Evolutionary conservation across 1,284 basidiomycete genomes (phyloP).

Genomic region (Athelia sp.): DNA sequence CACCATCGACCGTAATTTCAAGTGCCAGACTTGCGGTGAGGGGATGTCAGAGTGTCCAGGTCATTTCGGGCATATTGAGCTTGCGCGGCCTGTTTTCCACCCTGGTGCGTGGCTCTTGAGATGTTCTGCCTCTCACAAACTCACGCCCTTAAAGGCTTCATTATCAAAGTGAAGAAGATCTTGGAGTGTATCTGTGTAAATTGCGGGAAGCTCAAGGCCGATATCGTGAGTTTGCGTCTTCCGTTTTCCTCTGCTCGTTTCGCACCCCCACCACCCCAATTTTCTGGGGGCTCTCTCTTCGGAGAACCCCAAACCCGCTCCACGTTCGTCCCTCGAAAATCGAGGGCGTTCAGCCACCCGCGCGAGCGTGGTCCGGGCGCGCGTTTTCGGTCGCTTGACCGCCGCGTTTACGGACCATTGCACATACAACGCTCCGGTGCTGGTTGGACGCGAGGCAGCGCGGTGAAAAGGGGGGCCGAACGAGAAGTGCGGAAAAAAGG

Average conservation of each 20-base stretch:
- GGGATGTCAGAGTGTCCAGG: constrained; percentile 98
- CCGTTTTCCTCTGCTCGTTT: constrained; percentile 77
- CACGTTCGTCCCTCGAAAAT: constrained; percentile 67
- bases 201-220: constrained; percentile 96
- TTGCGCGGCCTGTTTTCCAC: constrained; percentile 95
- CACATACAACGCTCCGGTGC: constrained; percentile 50
- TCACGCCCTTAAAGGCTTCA: constrained; percentile 65
- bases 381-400: constrained; percentile 88
- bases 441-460: constrained; percentile 79
- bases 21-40: constrained; percentile 99
- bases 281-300: constrained; percentile 94
- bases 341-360: constrained; percentile 73
- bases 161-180: constrained; percentile 99
- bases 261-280: constrained; percentile 84
- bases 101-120: constrained; percentile 59
- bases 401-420: constrained; percentile 65
- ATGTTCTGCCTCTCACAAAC: constrained; percentile 2
- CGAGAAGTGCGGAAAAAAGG: constrained; percentile 77
- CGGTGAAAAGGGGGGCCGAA: constrained; percentile 94
- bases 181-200: constrained; percentile 98
- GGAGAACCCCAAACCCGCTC: constrained; percentile 88
- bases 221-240: constrained; percentile 80
- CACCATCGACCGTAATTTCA: constrained; percentile 98
- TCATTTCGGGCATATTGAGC: constrained; percentile 98
- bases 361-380: constrained; percentile 50